Evolutionary conservation across 1,284 basidiomycete genomes (phyloP), one percentile per base, ranked within the genome.

Genomic region (Ceratobasidium sp.): DNA sequence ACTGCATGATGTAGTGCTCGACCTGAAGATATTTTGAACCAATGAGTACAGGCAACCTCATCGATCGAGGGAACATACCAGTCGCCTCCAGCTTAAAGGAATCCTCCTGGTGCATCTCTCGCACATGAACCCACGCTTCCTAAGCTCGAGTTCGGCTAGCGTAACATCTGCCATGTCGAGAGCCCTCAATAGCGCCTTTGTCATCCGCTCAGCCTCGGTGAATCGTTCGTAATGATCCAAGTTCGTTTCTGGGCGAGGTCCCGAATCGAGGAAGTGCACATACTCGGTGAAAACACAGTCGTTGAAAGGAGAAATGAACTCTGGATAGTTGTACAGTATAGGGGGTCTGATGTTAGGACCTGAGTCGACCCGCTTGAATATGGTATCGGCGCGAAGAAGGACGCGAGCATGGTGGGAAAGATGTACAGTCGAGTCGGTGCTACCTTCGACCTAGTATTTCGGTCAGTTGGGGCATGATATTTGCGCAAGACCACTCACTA

Each of bases 301-400:
- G 24, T 14, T 29, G 22, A n/a, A 13, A 54, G 51, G 11, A 22
- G 51, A 13, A 22, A 54, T 14, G 51, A 54, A 24, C 11, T 22
- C n/a, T 6, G 51, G 51, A 14, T 54, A 54, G 22, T 54, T 5
- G 51, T 29, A 54, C 4, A 11, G 51, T 6, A 29, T 54, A 22
- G 48, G 22, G 14, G 22, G 22, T 22, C 14, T 22, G n/a, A 4
- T 29, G 22, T 27, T 24, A 54, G 19, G 14, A 54, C 24, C 11
- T 8, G 11, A 13, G 22, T 27, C 22, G n/a, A 13, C n/a, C 11
- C n/a, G 34, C n/a, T 41, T 48, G 61, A 63, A 63, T 29, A 63
- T 11, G 22, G 61, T 63, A 29, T 63, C 61, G 14, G 61, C 61
- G 22, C 61, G 61, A 13, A 63, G 61, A 37, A 63, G 61, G 11